Evolutionary conservation across 192 early-diverging fungal genomes (phyloP), one percentile per base, ranked within the genome.

Genomic region (Coemansia sp.): DNA sequence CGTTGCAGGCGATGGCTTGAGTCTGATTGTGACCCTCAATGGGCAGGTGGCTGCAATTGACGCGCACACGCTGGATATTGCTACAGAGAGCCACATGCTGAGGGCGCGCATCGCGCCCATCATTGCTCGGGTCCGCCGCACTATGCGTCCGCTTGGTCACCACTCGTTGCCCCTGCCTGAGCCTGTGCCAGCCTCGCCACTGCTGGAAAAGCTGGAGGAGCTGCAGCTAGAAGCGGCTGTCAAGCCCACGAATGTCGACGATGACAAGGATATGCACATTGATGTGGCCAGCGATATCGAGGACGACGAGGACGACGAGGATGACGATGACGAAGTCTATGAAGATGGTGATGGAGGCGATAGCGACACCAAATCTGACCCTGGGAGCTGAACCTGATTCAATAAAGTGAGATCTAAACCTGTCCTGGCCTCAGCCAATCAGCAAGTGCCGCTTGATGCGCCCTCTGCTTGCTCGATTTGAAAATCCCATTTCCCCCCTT

Each of bases 101-200:
- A 43, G 39, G 20, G 60, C 67, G 56, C 79, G 79, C 21, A 37
- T 82, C 21, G 60, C 24, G n/a, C 59, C 73, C 2, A 64, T 82
- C n/a, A 35, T 76, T 23, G 69, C 73, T 10, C 66, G 74, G 20
- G 63, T 82, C 45, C 59, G 56, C 45, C 70, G 73, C 42, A 69
- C 79, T 5, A 56, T 82, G 73, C 70, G 73, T 14, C 67, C 79
- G 40, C 67, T 82, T 2, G 57, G 38, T 28, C 74, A 76, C 38
- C 70, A 67, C 31, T 60, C 70, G 14, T 34, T 42, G 20, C 63
- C 73, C 1, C 67, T 70, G 43, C 73, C 74, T 9, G 67, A 72
- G 48, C 61, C 45, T 43, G 55, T 20, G 35, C 26, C 48, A 8
- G 39, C 40, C 26, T 42, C 26, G 40, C 55, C 23, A 14, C 18